Conservation (phyloP, 2,329 filamentous ascomycete genomes). For the Calonectria crousiana region DNA sequence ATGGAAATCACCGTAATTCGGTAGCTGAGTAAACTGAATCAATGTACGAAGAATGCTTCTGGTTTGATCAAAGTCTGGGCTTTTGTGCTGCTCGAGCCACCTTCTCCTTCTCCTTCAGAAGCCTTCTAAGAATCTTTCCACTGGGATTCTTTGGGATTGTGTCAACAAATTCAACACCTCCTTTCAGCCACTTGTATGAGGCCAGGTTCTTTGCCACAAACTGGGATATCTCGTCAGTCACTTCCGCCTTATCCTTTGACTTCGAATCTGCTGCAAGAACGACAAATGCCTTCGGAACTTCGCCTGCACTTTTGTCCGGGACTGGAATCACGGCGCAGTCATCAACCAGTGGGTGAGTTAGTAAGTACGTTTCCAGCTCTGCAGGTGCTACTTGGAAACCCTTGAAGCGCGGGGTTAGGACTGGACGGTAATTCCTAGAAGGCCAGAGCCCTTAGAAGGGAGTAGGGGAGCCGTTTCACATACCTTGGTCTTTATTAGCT, state of each 20-base stretch:
- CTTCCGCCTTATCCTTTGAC: conserved; percentile 67
- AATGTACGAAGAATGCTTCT: too few relatives aligned
- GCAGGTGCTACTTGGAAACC: conserved; percentile 84
- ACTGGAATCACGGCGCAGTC: conserved; percentile 83
- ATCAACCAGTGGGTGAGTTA: conserved; percentile 76
- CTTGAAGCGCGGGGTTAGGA: conserved; percentile 50
- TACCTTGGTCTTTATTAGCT: conserved; percentile 84
- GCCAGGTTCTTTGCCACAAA: conserved; percentile 77
- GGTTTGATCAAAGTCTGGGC: conserved; percentile 64
- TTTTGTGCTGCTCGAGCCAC: conserved; percentile 73
- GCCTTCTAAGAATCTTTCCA: conserved; percentile 57
- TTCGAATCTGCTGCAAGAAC: conserved; percentile 59
- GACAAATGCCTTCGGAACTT: conserved; percentile 73
- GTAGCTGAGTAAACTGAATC: too few relatives aligned
- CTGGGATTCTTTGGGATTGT: conserved; percentile 75
- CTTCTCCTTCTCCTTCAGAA: conserved; percentile 81
- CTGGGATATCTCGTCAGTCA: conserved; percentile 63
- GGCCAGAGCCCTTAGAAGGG: too few relatives aligned
- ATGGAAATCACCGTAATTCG: too few relatives aligned
- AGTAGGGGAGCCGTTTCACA: conserved; percentile 9
- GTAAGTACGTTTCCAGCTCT: conserved; percentile 80
- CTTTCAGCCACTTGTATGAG: conserved; percentile 75
- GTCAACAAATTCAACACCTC: conserved; percentile 73
- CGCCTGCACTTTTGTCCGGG: conserved; percentile 68
- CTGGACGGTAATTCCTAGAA: not conserved